Base-by-base conservation (phyloP, 192 early-diverging fungal genomes). In the Gonapodya sp. region DNA sequence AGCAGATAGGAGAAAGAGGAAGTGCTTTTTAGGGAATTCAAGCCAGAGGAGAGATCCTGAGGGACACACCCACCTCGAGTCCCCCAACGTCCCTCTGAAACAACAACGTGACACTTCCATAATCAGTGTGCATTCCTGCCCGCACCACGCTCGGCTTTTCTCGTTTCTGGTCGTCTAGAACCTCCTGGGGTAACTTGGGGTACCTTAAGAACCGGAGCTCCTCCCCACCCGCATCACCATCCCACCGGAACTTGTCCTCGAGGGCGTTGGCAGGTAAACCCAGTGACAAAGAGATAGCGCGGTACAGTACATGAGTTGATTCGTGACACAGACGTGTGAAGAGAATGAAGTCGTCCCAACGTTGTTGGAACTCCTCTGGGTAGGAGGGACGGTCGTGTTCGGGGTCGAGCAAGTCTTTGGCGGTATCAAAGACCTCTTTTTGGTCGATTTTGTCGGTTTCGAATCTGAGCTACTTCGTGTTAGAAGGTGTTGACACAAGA, bases 71-170 rank as follows among this genome's bases (percentile, higher is more conserved):
- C 1, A 85, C 84, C 75, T 86, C 78, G 0, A 86, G 73, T 30
- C 85, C 83, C 0, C 83, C 85, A 24, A 89, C 84, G 73, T 91
- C 88, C 81, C 91, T 86, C 83, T 93, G 93, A 81, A 93, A 92
- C 35, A 94, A 80, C 1, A 93, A 78, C 1, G 92, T 93, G 31
- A 93, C 81, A 0, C 89, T 88, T 1, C 93, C 93, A 82, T 94
- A 94, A 81, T 94, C 93, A 0, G 92, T 80, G 75, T 77, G 75
- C 30, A 34, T 34, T 18, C 75, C 75, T 8, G 75, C 75, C 8
- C 75, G 2, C 8, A 77, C 34, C 2, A 32, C 18, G 2, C 75
- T 33, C 46, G 46, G 24, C 24, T 64, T 8, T 8, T 64, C 46
- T 16, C 8, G 8, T 64, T 24, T 24, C 46, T 8, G 8, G 16